These are phyloP conservation scores for Amphirosellinia nigrospora DNA, from an alignment of 495 filamentous ascomycete genomes.

Conservation along the genomic window DNA sequence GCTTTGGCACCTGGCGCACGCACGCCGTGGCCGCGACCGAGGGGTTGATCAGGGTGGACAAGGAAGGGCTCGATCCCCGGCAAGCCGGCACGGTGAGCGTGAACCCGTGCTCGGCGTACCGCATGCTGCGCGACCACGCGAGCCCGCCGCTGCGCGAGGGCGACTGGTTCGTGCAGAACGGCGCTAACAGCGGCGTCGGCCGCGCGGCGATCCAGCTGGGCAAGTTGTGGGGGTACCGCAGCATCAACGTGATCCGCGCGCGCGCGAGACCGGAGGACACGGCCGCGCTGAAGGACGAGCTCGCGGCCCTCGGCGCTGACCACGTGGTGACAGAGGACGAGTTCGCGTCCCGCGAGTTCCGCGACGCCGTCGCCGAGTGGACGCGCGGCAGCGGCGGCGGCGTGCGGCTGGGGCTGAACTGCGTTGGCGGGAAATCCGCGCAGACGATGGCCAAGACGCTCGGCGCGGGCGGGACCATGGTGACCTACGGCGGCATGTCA, in stretches of 20 bases:
- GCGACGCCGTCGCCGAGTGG: constrained; percentile 63
- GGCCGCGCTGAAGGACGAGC: constrained; percentile 70
- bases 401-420: constrained; percentile 83
- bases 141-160: constrained; percentile 57
- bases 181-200: constrained; percentile 91
- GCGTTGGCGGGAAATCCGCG: constrained; percentile 89
- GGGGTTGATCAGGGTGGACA: constrained; percentile 69
- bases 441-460: constrained; percentile 74
- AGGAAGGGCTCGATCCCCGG: constrained; percentile 67
- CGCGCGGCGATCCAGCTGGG: constrained; percentile 86
- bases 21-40: constrained; percentile 71
- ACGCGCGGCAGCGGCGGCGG: constrained; percentile 69
- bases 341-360: constrained; percentile 65
- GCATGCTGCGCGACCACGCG: constrained; percentile 85
- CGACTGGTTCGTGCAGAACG: constrained; percentile 95
- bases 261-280: constrained; percentile 66
- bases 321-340: constrained; percentile 83
- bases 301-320: constrained; percentile 73
- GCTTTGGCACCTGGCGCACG: constrained; percentile 92
- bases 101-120: constrained; percentile 91
- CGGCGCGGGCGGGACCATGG: constrained; percentile 69
- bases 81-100: constrained; percentile 87
- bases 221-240: constrained; percentile 80
- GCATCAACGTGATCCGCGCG: constrained; percentile 82
- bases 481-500: constrained; percentile 96